phyloP scores from a whole-genome alignment of 331 rosid species.

The Cydonia oblonga region DNA sequence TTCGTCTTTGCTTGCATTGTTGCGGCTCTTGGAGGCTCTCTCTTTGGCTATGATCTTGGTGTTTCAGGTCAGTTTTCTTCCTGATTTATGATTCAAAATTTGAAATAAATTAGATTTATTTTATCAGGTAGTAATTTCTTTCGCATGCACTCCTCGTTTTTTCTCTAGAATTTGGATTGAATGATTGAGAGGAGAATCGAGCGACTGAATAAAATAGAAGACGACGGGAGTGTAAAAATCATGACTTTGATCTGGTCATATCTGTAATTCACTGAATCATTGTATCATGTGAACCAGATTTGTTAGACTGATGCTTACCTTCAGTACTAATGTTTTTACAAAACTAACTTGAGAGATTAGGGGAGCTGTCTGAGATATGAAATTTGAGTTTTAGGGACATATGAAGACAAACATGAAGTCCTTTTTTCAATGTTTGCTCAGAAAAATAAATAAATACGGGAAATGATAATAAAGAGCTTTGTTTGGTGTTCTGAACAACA shows the following conservation, averaged over 20 bases:
- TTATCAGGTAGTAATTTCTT: not conserved
- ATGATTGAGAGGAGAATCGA: no score
- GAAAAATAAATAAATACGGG: not conserved
- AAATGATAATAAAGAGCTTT: not conserved
- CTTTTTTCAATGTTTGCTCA: not conserved
- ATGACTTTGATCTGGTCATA: not conserved
- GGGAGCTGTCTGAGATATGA: not conserved
- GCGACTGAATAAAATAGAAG: not conserved
- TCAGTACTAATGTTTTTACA: not conserved
- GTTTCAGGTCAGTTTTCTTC: constrained; percentile 43
- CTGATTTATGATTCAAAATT: not conserved
- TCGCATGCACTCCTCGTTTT: no score
- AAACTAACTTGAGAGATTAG: not conserved
- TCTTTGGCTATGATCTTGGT: constrained; percentile 82
- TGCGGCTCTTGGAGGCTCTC: constrained; percentile 75
- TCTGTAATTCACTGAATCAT: not conserved
- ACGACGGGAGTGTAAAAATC: not conserved
- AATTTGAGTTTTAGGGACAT: not conserved
- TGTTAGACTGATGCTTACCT: not conserved
- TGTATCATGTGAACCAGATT: not conserved
- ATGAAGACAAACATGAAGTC: not conserved
- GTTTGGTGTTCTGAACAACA: no score
- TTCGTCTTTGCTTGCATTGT: constrained; percentile 52
- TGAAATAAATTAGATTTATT: not conserved
- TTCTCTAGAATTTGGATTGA: no score